Evolutionary conservation across 805 yeast genomes (phyloP).

Genomic region (Myxozyma neglecta): DNA sequence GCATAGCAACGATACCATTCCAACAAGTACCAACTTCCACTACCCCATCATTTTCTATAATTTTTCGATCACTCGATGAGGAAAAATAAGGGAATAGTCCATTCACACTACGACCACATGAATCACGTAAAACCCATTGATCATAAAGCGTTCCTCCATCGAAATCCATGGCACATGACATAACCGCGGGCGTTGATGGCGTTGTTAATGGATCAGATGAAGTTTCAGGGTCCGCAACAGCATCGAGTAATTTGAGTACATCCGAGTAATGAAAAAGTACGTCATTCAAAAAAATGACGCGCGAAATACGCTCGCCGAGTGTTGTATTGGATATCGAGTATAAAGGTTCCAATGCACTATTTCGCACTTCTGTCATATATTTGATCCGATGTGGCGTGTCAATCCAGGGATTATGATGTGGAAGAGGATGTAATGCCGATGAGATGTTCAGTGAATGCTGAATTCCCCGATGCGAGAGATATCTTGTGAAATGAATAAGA

Average conservation of each 20-base stretch:
- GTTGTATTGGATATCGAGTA: constrained; percentile 1
- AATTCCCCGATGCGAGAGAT: constrained; percentile 13
- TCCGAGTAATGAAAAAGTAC: constrained; percentile 22
- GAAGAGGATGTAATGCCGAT: constrained; percentile 19
- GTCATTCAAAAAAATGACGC: constrained; percentile 21
- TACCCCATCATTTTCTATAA: not conserved
- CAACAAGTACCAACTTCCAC: constrained; percentile 28
- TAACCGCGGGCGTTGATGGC: constrained; percentile 9
- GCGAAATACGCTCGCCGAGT: constrained; percentile 10
- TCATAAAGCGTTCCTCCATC: constrained; percentile 26
- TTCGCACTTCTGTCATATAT: constrained; percentile 27
- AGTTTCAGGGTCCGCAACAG: not conserved
- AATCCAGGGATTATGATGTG: constrained; percentile 24
- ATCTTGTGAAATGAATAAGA: constrained; percentile 16
- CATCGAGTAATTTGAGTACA: constrained; percentile 15
- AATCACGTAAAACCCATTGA: constrained; percentile 25
- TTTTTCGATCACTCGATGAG: not conserved
- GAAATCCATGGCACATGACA: constrained; percentile 25
- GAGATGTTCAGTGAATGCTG: constrained; percentile 15
- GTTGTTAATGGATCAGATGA: not conserved
- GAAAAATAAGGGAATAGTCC: constrained; percentile 21
- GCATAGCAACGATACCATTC: constrained; percentile 27
- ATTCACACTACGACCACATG: constrained; percentile 15
- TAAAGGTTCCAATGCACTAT: constrained; percentile 21
- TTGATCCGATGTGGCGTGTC: constrained; percentile 14